Percentiles rank a stretch among this genome's conserved stretches.
Evolutionary conservation across 495 filamentous ascomycete genomes (phyloP).

Genomic region (Tuber melanosporum): DNA sequence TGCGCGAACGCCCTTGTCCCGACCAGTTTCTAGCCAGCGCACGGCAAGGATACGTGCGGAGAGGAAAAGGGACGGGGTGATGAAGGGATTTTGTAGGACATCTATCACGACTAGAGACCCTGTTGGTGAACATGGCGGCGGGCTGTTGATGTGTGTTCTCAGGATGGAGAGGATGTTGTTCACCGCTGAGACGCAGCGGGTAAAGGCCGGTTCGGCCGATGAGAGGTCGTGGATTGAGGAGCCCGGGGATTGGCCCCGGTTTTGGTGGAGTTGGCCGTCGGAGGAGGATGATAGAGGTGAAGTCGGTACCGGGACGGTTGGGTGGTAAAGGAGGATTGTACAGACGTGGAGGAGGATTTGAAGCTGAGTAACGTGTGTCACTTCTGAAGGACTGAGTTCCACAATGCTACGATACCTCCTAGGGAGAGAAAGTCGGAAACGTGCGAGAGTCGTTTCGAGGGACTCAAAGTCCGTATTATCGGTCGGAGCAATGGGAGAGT

Average conservation of each 20-base stretch:
- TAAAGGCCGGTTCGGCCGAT: conserved; percentile 13
- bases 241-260: conserved; percentile 13
- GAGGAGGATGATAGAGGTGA: neutral
- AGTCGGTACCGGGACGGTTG: conserved; percentile 11
- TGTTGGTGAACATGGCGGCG: neutral
- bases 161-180: conserved; percentile 22
- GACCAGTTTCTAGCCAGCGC: conserved; percentile 25
- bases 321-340: conserved; percentile 35
- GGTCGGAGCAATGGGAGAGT: conserved; percentile 13
- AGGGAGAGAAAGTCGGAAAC: conserved; percentile 33
- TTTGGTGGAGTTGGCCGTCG: neutral
- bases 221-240: conserved; percentile 14
- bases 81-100: conserved; percentile 33
- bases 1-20: conserved; percentile 7
- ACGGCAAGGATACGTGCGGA: conserved; percentile 21
- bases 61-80: conserved; percentile 24
- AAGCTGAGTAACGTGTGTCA: conserved; percentile 34
- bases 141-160: conserved; percentile 22
- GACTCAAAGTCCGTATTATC: conserved; percentile 21
- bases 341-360: conserved; percentile 33
- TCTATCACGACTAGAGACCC: conserved; percentile 15
- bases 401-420: conserved; percentile 31
- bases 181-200: conserved; percentile 19
- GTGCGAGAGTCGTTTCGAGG: conserved; percentile 33
- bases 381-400: conserved; percentile 14